Evolutionary conservation across 1,284 basidiomycete species (phyloP), one percentile per base, ranked within the genome.

Genomic region (Marasmius tenuissimus): DNA sequence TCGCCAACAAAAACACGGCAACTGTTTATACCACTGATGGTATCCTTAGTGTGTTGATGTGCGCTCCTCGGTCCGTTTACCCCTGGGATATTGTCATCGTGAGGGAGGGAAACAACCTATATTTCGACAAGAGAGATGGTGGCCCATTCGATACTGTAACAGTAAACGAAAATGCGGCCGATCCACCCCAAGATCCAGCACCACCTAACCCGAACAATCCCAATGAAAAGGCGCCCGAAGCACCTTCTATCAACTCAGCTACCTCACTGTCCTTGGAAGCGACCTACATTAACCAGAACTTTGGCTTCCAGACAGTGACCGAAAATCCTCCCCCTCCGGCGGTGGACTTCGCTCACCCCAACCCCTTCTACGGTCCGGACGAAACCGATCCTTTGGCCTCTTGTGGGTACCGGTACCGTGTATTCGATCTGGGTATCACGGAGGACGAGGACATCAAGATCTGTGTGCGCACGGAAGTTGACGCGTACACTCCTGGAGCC

Each of bases 241-340:
- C 78, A 0, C 85, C 89, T 12, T 85, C 90, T 0, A 95, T 98
- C 79, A 99, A 99, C 81, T 89, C 94, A 12, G 94, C 96, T 2
- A 93, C 94, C 1, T 95, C 94, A 1, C 84, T 99, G 54, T 96
- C 96, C 2, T 85, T 99, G 50, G 97, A 99, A 76, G 97, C 97
- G 11, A 98, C 97, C 38, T 99, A 97, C 77, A 94, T 99, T 83
- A 98, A 98, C 81, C 95, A 98, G 76, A 98, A 98, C 81, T 99
- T 98, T 73, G 91, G 92, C 35, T 97, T 97, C 83, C 97, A 99
- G 78, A 91, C 95, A 53, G 96, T 97, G 60, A 85, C 87, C 65
- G 94, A 97, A 74, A 84, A 76, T 48, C 69, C 81, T 5, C 83
- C 87, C 4, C 86, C 88, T 8, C 78, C 83, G 12, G 75, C 87